Conservation (phyloP, 2,329 filamentous ascomycete genomes). For the Penicillium sp. region DNA sequence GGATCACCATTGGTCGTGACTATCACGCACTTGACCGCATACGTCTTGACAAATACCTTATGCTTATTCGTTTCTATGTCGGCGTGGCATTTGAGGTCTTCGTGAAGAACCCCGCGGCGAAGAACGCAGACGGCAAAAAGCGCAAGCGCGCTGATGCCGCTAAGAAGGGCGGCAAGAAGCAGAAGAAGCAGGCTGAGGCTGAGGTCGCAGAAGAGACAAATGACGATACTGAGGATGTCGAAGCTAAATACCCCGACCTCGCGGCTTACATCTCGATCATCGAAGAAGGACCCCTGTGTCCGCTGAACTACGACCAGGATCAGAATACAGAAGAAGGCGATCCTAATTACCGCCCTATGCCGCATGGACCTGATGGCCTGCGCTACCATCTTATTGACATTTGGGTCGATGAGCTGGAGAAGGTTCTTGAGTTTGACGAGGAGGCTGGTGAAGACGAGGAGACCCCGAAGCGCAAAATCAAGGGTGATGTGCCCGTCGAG, state of each 20-base stretch:
- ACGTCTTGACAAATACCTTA: conserved; percentile 89
- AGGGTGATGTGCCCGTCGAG: conserved; percentile 42
- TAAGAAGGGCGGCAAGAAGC: conserved; percentile 28
- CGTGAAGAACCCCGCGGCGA: conserved; percentile 29
- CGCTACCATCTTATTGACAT: conserved; percentile 86
- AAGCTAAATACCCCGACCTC: conserved; percentile 35
- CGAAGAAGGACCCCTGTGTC: conserved; percentile 43
- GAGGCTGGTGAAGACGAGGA: conserved; percentile 32
- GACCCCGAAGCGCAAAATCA: conserved; percentile 32
- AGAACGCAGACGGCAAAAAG: conserved; percentile 27
- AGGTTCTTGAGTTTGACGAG: conserved; percentile 58
- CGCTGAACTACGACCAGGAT: conserved; percentile 42
- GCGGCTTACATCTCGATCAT: conserved; percentile 43
- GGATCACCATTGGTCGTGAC: conserved; percentile 69
- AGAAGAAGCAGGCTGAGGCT: conserved; percentile 30
- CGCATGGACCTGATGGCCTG: conserved; percentile 76
- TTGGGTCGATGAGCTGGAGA: conserved; percentile 87
- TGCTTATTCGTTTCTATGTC: conserved; percentile 78
- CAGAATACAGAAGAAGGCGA: conserved; percentile 30
- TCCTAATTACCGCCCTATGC: conserved; percentile 36
- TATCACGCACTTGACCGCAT: conserved; percentile 73
- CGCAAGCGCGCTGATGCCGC: conserved; percentile 34
- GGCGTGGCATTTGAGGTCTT: conserved; percentile 64
- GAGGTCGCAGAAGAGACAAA: conserved; percentile 21
- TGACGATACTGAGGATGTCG: conserved; percentile 15